Evolutionary conservation across 495 filamentous ascomycete genomes (phyloP).

Genomic region (Penicillium bialowiezense): DNA sequence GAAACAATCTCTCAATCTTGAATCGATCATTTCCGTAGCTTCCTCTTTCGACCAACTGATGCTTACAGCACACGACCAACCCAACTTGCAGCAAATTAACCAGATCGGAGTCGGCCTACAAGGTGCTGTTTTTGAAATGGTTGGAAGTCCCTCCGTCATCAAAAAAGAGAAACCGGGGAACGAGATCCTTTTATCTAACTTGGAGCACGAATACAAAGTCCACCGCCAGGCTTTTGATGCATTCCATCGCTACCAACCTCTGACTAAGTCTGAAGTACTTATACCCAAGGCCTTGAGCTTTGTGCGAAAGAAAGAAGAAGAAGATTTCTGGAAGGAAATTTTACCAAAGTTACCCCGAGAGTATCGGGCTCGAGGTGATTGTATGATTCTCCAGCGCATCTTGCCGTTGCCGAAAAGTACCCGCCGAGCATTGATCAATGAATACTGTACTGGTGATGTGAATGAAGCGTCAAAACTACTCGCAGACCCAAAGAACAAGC

Average conservation of each 20-base stretch:
- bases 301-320: neutral
- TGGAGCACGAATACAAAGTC: slow-evolving; percentile 1
- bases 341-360: slow-evolving; percentile 1
- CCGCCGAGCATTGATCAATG: slow-evolving; percentile 4
- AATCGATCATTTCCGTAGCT: slow-evolving; percentile 2
- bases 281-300: slow-evolving; percentile 3
- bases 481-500: slow-evolving; percentile 5
- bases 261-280: neutral
- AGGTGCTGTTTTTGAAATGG: slow-evolving; percentile 11
- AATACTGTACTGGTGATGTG: neutral
- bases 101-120: slow-evolving; percentile 14
- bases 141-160: slow-evolving; percentile 1
- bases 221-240: slow-evolving; percentile 5
- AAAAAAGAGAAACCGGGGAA: slow-evolving; percentile 15
- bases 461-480: neutral
- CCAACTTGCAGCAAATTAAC: slow-evolving; percentile 9
- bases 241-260: slow-evolving; percentile 1
- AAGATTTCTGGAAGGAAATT: slow-evolving; percentile 2
- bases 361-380: slow-evolving; percentile 1
- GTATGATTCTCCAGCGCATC: slow-evolving; percentile 6
- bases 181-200: slow-evolving; percentile 2
- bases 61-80: neutral
- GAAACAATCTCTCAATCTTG: neutral
- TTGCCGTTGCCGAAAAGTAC: slow-evolving; percentile 9
- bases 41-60: slow-evolving; percentile 5